phyloP scores from a whole-genome alignment of 1,139 yeast genomes.

The Kurtzmaniella quercitrusa region DNA sequence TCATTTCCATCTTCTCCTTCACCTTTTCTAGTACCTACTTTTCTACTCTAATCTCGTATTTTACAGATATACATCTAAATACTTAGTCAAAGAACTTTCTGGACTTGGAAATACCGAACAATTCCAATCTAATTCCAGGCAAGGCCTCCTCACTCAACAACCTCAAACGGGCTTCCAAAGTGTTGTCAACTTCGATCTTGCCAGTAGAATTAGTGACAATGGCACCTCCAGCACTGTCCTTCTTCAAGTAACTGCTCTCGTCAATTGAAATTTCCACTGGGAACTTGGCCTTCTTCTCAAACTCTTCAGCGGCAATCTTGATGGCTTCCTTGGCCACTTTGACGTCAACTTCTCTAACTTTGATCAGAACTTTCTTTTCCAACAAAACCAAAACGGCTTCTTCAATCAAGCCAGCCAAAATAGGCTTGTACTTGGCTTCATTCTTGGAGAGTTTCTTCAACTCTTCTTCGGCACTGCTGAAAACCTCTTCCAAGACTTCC shows the following conservation, averaged over 20 bases:
- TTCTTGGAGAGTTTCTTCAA: constrained; percentile 50
- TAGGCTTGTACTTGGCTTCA: constrained; percentile 56
- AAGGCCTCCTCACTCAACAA: constrained; percentile 79
- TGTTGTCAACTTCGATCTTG: constrained; percentile 85
- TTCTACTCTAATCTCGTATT: background rate
- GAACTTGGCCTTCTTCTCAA: constrained; percentile 53
- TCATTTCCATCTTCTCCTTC: too few relatives aligned
- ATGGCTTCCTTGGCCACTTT: constrained; percentile 60
- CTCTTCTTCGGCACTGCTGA: constrained; percentile 62
- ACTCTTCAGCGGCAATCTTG: constrained; percentile 58
- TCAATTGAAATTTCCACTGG: constrained; percentile 50
- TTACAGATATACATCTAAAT: background rate
- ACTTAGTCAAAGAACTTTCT: constrained; percentile 85
- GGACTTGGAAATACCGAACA: constrained; percentile 82
- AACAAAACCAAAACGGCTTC: constrained; percentile 77
- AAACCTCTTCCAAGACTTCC: constrained; percentile 68
- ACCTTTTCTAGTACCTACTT: background rate
- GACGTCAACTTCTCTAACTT: constrained; percentile 68
- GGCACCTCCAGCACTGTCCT: constrained; percentile 82
- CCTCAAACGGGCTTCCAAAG: constrained; percentile 88
- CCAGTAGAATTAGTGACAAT: constrained; percentile 66
- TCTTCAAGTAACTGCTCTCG: constrained; percentile 51
- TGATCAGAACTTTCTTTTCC: constrained; percentile 62
- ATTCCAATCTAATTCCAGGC: constrained; percentile 87
- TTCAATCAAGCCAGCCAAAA: constrained; percentile 73